These are phyloP conservation scores for Limtongia smithiae DNA, from an alignment of 805 yeast species.

Conservation along the genomic window DNA sequence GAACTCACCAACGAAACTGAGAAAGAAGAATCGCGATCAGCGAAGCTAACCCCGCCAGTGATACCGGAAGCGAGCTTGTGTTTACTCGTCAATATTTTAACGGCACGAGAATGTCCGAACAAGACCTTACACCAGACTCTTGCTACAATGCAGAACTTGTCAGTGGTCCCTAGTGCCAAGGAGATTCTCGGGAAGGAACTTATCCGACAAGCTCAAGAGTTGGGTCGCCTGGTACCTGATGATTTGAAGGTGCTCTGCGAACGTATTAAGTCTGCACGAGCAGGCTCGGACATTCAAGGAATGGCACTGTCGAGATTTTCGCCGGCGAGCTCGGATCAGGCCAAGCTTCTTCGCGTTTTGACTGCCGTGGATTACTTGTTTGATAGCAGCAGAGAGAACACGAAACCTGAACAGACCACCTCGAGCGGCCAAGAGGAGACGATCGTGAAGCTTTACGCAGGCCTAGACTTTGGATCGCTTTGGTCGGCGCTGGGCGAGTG, in stretches of 20 bases:
- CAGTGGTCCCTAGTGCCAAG: constrained; percentile 58
- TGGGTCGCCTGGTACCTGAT: constrained; percentile 52
- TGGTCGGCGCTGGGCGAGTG: constrained; percentile 85
- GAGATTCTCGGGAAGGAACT: constrained; percentile 64
- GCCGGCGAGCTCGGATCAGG: constrained; percentile 78
- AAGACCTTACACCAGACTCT: constrained; percentile 80
- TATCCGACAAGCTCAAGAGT: constrained; percentile 56
- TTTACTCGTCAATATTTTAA: constrained; percentile 61
- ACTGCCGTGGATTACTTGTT: constrained; percentile 84
- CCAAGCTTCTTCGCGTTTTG: constrained; percentile 76
- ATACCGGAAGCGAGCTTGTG: constrained; percentile 62
- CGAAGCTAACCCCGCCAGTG: constrained; percentile 48
- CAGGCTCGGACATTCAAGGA: constrained; percentile 49
- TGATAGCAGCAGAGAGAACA: constrained; percentile 42
- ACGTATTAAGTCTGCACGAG: constrained; percentile 43
- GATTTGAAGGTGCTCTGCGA: constrained; percentile 53
- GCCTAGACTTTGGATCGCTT: constrained; percentile 65
- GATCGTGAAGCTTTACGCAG: constrained; percentile 59
- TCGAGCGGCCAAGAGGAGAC: constrained; percentile 41
- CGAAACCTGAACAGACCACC: constrained; percentile 19
- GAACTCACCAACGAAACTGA: no score
- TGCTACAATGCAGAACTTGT: constrained; percentile 72
- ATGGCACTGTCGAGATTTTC: constrained; percentile 65
- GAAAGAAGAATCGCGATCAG: constrained; percentile 1
- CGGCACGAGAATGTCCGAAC: constrained; percentile 79